phyloP scores from a whole-genome alignment of 2,329 filamentous ascomycete genomes.

The Gaeumannomyces sp. region DNA sequence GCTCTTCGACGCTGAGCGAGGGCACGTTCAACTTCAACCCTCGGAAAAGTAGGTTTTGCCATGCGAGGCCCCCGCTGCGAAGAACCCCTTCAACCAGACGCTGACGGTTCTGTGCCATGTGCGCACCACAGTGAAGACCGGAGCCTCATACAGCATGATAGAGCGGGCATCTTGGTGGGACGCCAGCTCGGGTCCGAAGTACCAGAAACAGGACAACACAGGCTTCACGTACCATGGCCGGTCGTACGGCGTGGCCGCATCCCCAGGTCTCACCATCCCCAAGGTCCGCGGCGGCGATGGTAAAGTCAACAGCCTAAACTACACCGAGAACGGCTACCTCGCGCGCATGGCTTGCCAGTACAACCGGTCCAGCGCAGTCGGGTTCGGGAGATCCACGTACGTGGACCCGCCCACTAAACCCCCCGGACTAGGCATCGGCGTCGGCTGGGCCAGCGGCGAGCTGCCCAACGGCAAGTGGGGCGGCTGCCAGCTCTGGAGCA shows the following conservation, averaged over 20 bases:
- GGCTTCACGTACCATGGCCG: slow-evolving; percentile 21
- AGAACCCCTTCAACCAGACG: no score
- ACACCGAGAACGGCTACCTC: slow-evolving; percentile 27
- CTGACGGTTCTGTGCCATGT: no score
- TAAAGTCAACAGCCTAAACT: slow-evolving; percentile 20
- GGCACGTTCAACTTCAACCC: no score
- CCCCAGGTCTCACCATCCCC: slow-evolving; percentile 18
- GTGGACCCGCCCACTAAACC: slow-evolving; percentile 5
- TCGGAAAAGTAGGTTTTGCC: no score
- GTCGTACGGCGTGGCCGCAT: slow-evolving; percentile 22
- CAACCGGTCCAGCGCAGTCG: slow-evolving; percentile 18
- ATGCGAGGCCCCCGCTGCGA: no score
- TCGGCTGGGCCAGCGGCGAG: no score
- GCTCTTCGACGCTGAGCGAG: no score
- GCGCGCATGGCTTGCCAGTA: slow-evolving; percentile 28
- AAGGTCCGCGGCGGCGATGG: slow-evolving; percentile 4
- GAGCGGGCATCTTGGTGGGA: no score
- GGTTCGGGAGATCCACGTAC: slow-evolving; percentile 21
- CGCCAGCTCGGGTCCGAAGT: no score
- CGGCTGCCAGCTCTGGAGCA: slow-evolving; percentile 22
- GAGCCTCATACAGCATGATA: no score
- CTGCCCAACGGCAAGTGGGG: not conserved
- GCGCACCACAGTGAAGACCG: no score
- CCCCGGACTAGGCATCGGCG: no score
- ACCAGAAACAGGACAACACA: slow-evolving; percentile 20